Conservation (phyloP, 2,329 filamentous ascomycete species). For the Aspergillus novoparasiticus region DNA sequence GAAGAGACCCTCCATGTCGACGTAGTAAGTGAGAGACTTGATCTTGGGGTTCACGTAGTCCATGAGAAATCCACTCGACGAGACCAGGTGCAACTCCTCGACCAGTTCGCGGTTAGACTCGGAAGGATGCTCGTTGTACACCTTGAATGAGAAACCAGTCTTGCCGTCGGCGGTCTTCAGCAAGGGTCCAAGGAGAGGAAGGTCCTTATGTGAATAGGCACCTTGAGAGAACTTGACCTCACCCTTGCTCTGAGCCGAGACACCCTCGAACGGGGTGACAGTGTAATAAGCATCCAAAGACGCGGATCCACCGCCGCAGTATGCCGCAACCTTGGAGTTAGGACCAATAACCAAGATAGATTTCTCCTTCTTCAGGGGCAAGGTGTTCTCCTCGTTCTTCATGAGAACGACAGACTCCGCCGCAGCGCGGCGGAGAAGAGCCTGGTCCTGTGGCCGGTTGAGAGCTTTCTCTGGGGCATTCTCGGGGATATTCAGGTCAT, state of each 20-base stretch:
- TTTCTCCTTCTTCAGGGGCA: constrained; percentile 58
- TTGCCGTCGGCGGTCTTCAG: constrained; percentile 57
- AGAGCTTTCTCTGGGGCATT: constrained; percentile 56
- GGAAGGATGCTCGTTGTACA: constrained; percentile 62
- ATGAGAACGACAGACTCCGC: constrained; percentile 72
- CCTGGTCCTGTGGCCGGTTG: constrained; percentile 64
- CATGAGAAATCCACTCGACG: constrained; percentile 51
- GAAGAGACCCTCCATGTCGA: constrained; percentile 63
- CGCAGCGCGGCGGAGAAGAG: constrained; percentile 65
- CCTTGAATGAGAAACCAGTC: constrained; percentile 63
- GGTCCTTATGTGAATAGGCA: constrained; percentile 65
- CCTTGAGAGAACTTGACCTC: constrained; percentile 59
- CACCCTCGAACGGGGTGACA: constrained; percentile 48
- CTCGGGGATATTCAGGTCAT: constrained; percentile 57
- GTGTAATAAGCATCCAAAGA: constrained; percentile 52
- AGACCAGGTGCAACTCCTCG: constrained; percentile 52
- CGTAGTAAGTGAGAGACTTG: constrained; percentile 58
- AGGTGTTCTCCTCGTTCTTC: constrained; percentile 67
- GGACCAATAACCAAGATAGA: constrained; percentile 58
- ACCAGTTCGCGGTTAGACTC: constrained; percentile 52
- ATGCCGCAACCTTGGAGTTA: constrained; percentile 52
- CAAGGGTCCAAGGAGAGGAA: constrained; percentile 60
- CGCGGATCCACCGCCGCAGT: constrained; percentile 67
- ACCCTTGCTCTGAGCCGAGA: constrained; percentile 38
- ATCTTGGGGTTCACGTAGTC: constrained; percentile 60